phyloP scores from a whole-genome alignment of 1,284 basidiomycete genomes.

The Inonotus obliquus region DNA sequence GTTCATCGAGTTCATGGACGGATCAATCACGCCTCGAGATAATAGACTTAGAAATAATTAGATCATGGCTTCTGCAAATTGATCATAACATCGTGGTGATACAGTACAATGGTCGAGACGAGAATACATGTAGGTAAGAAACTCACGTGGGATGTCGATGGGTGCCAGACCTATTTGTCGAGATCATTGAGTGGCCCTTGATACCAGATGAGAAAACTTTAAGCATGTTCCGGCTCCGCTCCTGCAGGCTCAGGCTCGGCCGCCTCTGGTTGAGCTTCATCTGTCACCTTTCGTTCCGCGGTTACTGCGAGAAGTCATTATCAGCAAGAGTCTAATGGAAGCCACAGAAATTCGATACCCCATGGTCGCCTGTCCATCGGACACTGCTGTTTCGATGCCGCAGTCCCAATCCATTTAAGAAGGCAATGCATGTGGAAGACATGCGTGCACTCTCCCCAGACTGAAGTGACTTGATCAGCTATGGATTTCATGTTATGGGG shows the following conservation, averaged over 20 bases:
- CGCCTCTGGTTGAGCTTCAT: neutral
- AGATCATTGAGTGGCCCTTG: too few species aligned
- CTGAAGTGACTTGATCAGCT: slow-evolving; percentile 37
- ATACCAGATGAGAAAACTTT: too few species aligned
- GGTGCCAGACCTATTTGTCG: too few species aligned
- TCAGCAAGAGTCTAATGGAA: neutral
- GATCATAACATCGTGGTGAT: too few species aligned
- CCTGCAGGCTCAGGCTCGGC: neutral
- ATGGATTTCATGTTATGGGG: neutral
- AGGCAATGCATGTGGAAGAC: slow-evolving; percentile 96
- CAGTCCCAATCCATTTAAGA: slow-evolving; percentile 88
- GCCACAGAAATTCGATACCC: slow-evolving; percentile 48
- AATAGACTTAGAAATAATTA: too few species aligned
- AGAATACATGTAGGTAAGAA: too few species aligned
- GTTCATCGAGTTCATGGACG: too few species aligned
- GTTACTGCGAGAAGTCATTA: slow-evolving; percentile 11
- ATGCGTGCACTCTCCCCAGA: slow-evolving; percentile 95
- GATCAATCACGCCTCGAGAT: too few species aligned
- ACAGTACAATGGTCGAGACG: too few species aligned
- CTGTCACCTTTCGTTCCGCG: slow-evolving; percentile 18
- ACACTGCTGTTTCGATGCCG: slow-evolving; percentile 85
- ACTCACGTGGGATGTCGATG: too few species aligned
- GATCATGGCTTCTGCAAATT: too few species aligned
- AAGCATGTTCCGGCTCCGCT: too few species aligned
- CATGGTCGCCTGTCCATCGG: slow-evolving; percentile 91